phyloP scores from a whole-genome alignment of 345 rosid genomes.

The Acer campestre region DNA sequence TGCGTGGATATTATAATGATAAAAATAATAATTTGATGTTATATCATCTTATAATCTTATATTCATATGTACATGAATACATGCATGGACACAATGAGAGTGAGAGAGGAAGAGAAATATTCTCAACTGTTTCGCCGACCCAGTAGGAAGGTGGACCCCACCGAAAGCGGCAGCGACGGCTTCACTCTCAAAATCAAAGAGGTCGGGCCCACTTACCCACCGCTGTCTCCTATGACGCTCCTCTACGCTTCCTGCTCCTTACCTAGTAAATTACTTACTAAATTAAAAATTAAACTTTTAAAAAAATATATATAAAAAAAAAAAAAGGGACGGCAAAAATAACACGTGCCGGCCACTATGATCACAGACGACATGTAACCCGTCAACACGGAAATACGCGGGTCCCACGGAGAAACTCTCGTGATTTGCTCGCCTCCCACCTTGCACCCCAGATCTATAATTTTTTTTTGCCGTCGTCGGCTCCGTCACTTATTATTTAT shows the following conservation, averaged over 20 bases:
- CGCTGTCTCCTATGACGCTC: not conserved
- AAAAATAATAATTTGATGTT: too few species aligned
- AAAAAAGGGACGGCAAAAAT: constrained; percentile 28
- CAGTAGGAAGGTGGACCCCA: not conserved
- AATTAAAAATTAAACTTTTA: not conserved
- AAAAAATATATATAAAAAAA: too few species aligned
- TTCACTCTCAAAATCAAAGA: not conserved
- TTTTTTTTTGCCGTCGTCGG: not conserved
- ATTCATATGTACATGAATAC: too few species aligned
- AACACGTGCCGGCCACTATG: constrained; percentile 51
- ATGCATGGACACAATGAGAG: too few species aligned
- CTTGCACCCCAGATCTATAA: not conserved
- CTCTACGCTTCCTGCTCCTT: constrained; percentile 14
- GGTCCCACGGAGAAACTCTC: constrained; percentile 28
- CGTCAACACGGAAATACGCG: constrained; percentile 40
- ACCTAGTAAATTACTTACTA: not conserved
- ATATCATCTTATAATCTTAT: too few species aligned
- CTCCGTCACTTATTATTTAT: not conserved
- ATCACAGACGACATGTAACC: constrained; percentile 29
- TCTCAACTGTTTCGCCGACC: not conserved
- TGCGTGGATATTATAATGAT: too few species aligned
- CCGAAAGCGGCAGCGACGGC: constrained; percentile 16
- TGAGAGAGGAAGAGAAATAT: not conserved
- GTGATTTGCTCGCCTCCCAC: not conserved
- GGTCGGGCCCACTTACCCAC: constrained; percentile 1